Evolutionary conservation across 768 basidiomycete genomes (phyloP).

Genomic region (Xerocomus brunneocitrinus): DNA sequence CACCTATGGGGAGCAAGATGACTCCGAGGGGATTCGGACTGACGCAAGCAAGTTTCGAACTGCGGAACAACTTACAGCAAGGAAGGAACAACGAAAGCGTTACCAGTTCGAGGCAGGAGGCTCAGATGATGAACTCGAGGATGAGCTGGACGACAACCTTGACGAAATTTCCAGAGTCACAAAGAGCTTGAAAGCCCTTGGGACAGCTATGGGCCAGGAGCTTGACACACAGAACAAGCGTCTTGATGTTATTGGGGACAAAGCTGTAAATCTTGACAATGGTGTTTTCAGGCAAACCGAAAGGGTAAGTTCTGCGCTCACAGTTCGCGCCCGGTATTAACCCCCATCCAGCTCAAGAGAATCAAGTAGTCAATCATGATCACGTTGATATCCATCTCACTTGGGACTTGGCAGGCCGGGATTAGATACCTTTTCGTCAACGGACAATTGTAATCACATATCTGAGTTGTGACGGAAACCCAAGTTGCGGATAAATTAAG

Average conservation of each 20-base stretch:
- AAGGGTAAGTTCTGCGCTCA: conserved; percentile 47
- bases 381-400: not conserved
- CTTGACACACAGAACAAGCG: conserved; percentile 82
- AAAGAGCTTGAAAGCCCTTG: conserved; percentile 73
- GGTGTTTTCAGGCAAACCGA: conserved; percentile 80
- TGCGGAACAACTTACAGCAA: conserved; percentile 46
- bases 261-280: conserved; percentile 71
- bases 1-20: conserved; percentile 51
- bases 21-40: conserved; percentile 37
- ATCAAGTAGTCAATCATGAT: conserved; percentile 41
- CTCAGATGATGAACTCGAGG: conserved; percentile 91
- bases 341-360: conserved; percentile 47
- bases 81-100: conserved; percentile 70
- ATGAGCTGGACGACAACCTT: conserved; percentile 89
- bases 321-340: conserved; percentile 6
- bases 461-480: not conserved
- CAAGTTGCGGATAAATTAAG: not conserved
- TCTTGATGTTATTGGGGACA: conserved; percentile 71
- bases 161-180: conserved; percentile 79
- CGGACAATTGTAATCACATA: not conserved
- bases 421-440: conserved; percentile 18
- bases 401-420: not conserved
- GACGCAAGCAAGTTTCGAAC: conserved; percentile 41
- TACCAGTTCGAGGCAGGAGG: conserved; percentile 90
- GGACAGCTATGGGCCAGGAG: conserved; percentile 81